Conservation (phyloP, 164 flowering plant genomes). For the Kalanchoe fedtschenkoi region DNA sequence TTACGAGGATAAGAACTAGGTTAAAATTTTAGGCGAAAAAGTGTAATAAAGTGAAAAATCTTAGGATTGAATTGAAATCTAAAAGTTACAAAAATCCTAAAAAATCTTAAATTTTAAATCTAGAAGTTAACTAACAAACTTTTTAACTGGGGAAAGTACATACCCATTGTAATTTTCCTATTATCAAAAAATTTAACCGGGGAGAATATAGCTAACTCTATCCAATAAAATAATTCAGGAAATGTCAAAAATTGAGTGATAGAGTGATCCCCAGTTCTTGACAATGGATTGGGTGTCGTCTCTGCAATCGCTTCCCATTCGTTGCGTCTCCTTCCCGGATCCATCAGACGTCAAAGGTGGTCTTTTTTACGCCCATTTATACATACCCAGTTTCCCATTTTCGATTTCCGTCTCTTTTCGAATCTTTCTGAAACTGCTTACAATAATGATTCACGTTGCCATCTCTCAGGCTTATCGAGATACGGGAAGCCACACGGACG, state of each 20-base stretch:
- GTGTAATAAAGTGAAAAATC: too few relatives aligned
- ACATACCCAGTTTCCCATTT: not conserved
- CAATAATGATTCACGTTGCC: not conserved
- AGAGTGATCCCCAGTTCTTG: not conserved
- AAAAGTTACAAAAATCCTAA: too few relatives aligned
- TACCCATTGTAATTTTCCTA: too few relatives aligned
- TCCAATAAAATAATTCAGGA: not conserved
- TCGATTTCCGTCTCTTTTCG: not conserved
- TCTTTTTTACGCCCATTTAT: not conserved
- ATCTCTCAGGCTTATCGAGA: not conserved
- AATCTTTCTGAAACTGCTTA: not conserved
- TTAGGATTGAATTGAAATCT: too few relatives aligned
- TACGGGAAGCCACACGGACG: not conserved
- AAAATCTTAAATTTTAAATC: too few relatives aligned
- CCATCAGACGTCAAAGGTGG: not conserved
- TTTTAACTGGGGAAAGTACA: too few relatives aligned
- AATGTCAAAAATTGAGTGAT: constrained; percentile 3
- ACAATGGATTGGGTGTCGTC: not conserved
- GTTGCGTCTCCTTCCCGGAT: not conserved
- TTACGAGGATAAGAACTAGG: too few relatives aligned
- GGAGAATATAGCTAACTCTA: too few relatives aligned
- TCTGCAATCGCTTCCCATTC: not conserved
- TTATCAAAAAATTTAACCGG: too few relatives aligned
- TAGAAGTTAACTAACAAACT: too few relatives aligned
- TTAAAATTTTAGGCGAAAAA: too few relatives aligned